Base-by-base conservation (phyloP, 495 filamentous ascomycete genomes). In the Chaetomium fimeti region DNA sequence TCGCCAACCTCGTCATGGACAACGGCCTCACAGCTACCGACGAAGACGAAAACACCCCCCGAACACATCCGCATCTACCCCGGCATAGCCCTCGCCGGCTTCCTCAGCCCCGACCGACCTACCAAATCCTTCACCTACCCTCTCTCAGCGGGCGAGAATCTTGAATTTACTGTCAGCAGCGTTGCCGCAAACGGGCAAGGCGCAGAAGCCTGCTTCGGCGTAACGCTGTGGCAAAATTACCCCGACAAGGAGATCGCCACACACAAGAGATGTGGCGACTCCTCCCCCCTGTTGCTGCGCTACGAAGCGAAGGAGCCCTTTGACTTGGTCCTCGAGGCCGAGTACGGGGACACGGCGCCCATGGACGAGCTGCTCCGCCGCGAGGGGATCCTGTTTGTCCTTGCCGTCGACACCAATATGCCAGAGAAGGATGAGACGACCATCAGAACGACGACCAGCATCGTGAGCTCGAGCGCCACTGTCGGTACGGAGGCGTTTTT, bases 141-240 rank as follows among this genome's bases (percentile, higher is more conserved):
- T 1, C 51, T 60, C 4, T 54, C 51, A 1, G 22, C 52, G 2
- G 66, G 63, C 24, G 68, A 70, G 32, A 38, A 36, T 0, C 40
- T 69, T 38, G 66, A 63, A 27, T 52, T 71, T 7, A 71, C 66
- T n/a, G 48, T 71, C 13, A 57, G 25, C 27, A 57, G 53, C 52
- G 42, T 38, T n/a, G 3, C 40, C 2, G 28, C 43, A 4, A 63
- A 58, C 2, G 51, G 55, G 5, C 62, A 57, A 20, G 56, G 58
- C 2, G 27, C 43, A 5, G 63, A 53, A n/a, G 47, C 25, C 3
- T 66, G 60, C 24, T 66, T 66, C 36, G 42, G 60, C 1, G 47
- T 66, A 6, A 53, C 48, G 2, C 18, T 66, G n/a, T 56, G 51
- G 55, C 45, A 64, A 43, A 56, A 58, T 5, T 48, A 24, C 3